Conservation (phyloP, 306 rosid genomes). For the Prunus davidiana region DNA sequence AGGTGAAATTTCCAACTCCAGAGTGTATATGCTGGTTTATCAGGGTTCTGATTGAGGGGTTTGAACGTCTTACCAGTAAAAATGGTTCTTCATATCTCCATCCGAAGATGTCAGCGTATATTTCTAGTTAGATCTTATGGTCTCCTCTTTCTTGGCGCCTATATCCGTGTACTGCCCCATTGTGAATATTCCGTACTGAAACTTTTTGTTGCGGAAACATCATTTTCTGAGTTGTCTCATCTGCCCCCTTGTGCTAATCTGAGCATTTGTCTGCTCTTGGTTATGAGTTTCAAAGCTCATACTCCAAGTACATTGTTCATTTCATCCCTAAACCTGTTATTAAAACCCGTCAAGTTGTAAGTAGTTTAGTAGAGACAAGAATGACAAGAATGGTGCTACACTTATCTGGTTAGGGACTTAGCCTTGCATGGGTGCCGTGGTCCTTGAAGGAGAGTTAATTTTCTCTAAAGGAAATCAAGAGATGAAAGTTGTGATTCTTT, state of each 20-base stretch:
- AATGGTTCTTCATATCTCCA: neutral
- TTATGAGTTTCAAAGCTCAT: neutral
- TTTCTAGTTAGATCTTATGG: neutral
- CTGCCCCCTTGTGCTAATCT: neutral
- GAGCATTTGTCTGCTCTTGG: neutral
- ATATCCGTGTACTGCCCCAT: neutral
- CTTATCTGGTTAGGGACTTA: slow-evolving; percentile 13
- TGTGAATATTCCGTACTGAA: neutral
- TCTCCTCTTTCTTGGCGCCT: neutral
- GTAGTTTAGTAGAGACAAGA: neutral
- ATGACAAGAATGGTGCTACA: slow-evolving; percentile 9
- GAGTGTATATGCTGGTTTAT: neutral
- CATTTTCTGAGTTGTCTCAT: neutral
- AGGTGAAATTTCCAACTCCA: neutral
- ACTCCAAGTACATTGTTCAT: neutral
- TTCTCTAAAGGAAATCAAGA: slow-evolving; percentile 14
- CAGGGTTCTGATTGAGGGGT: neutral
- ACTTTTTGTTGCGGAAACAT: neutral
- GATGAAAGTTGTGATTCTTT: neutral
- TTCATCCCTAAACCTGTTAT: slow-evolving; percentile 7
- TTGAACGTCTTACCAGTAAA: neutral
- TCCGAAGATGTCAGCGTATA: neutral
- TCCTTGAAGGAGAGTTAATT: slow-evolving; percentile 14
- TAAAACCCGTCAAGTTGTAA: too few species aligned
- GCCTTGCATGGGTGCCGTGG: neutral